These are phyloP conservation scores for Musa balbisiana DNA, from an alignment of 202 grass and related monocot genomes.

Conservation along the genomic window DNA sequence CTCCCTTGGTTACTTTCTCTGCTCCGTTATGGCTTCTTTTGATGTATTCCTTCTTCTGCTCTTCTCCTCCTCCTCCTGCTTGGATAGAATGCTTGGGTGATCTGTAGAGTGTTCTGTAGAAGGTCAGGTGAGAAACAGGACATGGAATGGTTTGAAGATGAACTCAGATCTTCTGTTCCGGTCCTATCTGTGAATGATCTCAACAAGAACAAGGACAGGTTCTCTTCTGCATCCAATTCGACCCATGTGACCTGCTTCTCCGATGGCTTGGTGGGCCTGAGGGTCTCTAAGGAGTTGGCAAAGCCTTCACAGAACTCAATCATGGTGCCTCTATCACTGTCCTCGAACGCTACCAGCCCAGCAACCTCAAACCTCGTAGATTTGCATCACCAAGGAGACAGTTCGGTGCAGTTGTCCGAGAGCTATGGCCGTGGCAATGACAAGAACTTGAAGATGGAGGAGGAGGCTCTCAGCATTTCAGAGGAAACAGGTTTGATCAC, in stretches of 20 bases:
- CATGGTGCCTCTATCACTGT: neutral
- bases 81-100: slow-evolving; percentile 15
- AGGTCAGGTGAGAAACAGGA: slow-evolving; percentile 10
- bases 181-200: neutral
- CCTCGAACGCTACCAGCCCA: neutral
- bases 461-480: neutral
- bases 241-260: slow-evolving; percentile 16
- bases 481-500: neutral
- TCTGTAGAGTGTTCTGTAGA: slow-evolving; percentile 15
- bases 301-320: neutral
- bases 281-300: neutral
- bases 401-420: neutral
- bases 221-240: neutral
- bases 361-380: neutral
- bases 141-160: neutral
- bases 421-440: neutral
- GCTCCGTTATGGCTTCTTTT: too few species aligned
- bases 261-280: neutral
- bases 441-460: neutral
- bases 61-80: neutral
- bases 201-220: neutral
- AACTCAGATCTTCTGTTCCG: neutral
- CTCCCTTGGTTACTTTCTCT: too few species aligned
- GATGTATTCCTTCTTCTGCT: neutral
- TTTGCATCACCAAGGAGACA: neutral